Conservation (phyloP, 331 rosid species). For the Phaseolus coccineus region DNA sequence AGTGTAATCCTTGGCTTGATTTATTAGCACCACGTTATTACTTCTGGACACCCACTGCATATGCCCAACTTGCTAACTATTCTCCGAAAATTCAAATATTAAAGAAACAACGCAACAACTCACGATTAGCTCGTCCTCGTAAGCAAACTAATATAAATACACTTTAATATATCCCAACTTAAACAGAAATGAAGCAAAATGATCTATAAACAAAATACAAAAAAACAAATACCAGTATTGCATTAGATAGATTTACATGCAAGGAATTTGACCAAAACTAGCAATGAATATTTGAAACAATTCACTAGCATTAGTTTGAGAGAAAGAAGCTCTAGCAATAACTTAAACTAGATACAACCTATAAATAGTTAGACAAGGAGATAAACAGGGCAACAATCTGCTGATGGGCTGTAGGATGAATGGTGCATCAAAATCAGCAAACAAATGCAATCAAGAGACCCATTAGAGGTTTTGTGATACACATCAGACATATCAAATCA, state of each 20-base stretch:
- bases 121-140: neutral
- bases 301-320: neutral
- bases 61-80: too few species aligned
- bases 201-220: neutral
- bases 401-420: neutral
- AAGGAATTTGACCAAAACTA: neutral
- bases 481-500: neutral
- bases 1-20: too few species aligned
- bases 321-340: neutral
- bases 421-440: slow-evolving; percentile 8
- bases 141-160: neutral
- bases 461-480: neutral
- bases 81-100: neutral
- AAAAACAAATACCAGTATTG: neutral
- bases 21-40: neutral
- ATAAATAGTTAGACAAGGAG: neutral
- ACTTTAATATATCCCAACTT: neutral
- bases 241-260: neutral
- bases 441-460: neutral
- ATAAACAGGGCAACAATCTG: neutral
- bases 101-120: neutral
- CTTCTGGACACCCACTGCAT: too few species aligned
- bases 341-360: neutral
- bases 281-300: neutral
- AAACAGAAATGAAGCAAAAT: neutral